Conservation (phyloP, 495 filamentous ascomycete genomes). For the Aspergillus hancockii region DNA sequence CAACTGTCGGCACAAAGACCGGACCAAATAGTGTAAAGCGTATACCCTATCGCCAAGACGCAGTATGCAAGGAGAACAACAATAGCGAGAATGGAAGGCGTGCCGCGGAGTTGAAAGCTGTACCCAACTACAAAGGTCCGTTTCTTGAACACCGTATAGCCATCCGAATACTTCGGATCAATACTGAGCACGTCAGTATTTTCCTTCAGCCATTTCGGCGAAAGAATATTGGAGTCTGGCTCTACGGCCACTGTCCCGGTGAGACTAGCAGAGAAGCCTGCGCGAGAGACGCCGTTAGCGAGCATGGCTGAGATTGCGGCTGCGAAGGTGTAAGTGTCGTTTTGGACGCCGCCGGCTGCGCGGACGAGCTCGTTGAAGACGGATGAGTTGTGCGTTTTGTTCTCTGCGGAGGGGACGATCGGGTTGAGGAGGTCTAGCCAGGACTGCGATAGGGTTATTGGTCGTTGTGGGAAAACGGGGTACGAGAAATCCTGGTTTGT, state of each 20-base stretch:
- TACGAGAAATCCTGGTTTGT: not conserved
- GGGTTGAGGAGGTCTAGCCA: conserved; percentile 2
- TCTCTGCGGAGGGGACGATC: not conserved
- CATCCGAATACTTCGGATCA: not conserved
- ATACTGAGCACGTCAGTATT: not conserved
- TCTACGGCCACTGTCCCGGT: not conserved
- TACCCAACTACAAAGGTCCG: too few species aligned
- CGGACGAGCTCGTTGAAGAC: not conserved
- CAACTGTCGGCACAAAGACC: not conserved
- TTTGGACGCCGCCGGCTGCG: not conserved
- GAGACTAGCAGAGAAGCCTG: not conserved
- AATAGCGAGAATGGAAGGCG: not conserved
- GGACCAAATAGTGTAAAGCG: not conserved
- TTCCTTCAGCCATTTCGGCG: not conserved
- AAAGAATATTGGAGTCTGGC: not conserved
- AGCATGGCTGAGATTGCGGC: not conserved
- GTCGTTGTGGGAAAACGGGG: not conserved
- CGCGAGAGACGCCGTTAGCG: not conserved
- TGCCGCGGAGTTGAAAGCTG: not conserved
- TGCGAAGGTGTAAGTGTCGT: not conserved
- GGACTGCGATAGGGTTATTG: not conserved
- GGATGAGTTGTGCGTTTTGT: not conserved
- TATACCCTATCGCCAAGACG: not conserved
- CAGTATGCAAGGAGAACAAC: not conserved
- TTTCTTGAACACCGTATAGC: not conserved